Conservation (phyloP, 768 basidiomycete genomes). For the Boletus patriciae region DNA sequence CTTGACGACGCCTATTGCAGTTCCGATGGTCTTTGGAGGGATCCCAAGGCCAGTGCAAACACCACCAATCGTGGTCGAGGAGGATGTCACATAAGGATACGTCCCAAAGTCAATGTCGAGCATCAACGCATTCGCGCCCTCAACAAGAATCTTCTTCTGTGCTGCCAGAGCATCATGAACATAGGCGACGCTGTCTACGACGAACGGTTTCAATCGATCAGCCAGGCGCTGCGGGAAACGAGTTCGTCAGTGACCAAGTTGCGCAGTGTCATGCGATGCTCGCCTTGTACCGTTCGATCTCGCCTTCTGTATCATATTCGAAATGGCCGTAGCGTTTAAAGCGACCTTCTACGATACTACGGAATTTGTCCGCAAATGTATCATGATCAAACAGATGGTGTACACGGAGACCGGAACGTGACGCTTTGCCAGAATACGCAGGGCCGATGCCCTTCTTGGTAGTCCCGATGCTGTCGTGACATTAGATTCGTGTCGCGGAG, state of each 20-base stretch:
- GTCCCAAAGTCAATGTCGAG: constrained; percentile 98
- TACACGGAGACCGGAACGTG: constrained; percentile 90
- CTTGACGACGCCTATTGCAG: constrained; percentile 90
- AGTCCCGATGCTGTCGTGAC: constrained; percentile 77
- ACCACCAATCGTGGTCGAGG: constrained; percentile 90
- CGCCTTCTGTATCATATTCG: constrained; percentile 97
- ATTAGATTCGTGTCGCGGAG: not conserved
- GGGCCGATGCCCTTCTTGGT: constrained; percentile 99
- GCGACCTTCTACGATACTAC: constrained; percentile 92
- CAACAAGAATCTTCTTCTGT: constrained; percentile 84
- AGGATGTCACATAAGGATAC: constrained; percentile 96
- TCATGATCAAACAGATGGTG: constrained; percentile 93
- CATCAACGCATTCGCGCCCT: constrained; percentile 98
- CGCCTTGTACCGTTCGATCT: constrained; percentile 91
- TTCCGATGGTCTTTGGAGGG: constrained; percentile 86
- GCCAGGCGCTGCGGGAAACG: constrained; percentile 63
- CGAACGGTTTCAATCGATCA: constrained; percentile 79
- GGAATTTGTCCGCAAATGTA: constrained; percentile 87
- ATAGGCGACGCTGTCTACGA: constrained; percentile 84
- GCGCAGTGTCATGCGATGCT: constrained; percentile 6
- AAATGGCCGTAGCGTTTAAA: constrained; percentile 98
- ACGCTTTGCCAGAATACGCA: constrained; percentile 96
- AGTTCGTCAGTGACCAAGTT: not conserved
- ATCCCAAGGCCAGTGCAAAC: constrained; percentile 98
- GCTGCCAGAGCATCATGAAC: constrained; percentile 75